Evolutionary conservation across 805 yeast species (phyloP).

Genomic region (Pichia eremophila): DNA sequence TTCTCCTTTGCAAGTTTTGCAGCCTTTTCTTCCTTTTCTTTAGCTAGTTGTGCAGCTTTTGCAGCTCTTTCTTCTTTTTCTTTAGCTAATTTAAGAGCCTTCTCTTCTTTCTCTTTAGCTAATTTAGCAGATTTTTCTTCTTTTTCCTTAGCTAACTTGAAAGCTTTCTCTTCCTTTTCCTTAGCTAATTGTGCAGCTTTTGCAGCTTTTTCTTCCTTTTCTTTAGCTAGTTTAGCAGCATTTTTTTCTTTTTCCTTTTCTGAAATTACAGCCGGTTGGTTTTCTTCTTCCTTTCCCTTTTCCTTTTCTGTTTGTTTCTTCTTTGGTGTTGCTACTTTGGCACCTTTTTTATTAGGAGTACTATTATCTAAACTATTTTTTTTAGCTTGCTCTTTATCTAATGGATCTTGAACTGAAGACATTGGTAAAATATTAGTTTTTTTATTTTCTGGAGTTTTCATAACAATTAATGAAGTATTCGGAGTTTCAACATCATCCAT

Average conservation of each 20-base stretch:
- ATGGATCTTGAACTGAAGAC: too few species aligned
- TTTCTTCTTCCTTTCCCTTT: neutral
- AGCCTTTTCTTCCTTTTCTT: neutral
- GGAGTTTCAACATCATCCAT: too few species aligned
- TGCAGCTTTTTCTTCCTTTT: neutral
- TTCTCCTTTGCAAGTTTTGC: neutral
- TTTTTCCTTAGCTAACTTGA: neutral
- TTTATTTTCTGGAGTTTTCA: too few species aligned
- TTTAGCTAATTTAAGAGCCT: neutral
- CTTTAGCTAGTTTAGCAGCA: neutral
- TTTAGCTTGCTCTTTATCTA: too few species aligned
- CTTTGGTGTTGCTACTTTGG: neutral
- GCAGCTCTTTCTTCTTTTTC: constrained; percentile 1
- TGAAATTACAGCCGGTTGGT: neutral
- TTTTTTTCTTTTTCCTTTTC: neutral
- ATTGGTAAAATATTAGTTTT: too few species aligned
- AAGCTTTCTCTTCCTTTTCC: neutral
- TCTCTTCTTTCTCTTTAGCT: constrained; percentile 2
- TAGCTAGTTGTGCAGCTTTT: neutral
- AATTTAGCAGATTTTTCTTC: neutral
- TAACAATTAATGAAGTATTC: too few species aligned
- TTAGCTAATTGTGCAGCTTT: neutral
- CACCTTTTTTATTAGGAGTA: neutral
- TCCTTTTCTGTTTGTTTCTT: neutral
- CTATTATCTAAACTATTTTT: too few species aligned